Percentiles rank a stretch among this genome's conserved stretches.
These are phyloP conservation scores for Leptographium flavum DNA, from an alignment of 2,329 filamentous ascomycete genomes.

Conservation along the genomic window DNA sequence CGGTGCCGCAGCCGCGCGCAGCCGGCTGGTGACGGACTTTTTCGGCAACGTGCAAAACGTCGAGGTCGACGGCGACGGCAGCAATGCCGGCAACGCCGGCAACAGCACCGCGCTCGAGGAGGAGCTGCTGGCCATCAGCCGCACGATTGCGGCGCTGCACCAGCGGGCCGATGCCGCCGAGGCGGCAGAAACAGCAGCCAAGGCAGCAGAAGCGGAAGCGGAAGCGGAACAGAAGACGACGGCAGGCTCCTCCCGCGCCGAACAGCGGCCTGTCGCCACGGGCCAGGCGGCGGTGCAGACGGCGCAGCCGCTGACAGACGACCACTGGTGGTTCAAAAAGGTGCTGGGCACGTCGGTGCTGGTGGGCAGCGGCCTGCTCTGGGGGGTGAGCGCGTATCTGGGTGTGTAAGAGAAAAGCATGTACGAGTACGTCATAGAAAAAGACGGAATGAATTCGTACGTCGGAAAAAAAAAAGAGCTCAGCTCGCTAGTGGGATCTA, in stretches of 20 bases:
- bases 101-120: conserved; percentile 43
- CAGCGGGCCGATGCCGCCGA: conserved; percentile 29
- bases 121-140: conserved; percentile 64
- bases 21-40: conserved; percentile 84
- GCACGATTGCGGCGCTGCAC: conserved; percentile 43
- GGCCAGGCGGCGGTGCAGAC: conserved; percentile 18
- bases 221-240: background rate
- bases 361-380: conserved; percentile 45
- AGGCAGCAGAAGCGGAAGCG: conserved; percentile 1
- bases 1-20: conserved; percentile 61
- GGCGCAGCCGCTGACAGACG: conserved; percentile 48
- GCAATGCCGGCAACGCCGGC: background rate
- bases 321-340: conserved; percentile 55
- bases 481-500: background rate
- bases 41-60: conserved; percentile 98
- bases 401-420: conserved; percentile 14
- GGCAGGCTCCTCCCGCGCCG: background rate
- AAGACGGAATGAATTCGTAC: background rate
- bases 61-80: conserved; percentile 54
- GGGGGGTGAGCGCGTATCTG: conserved; percentile 42
- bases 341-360: conserved; percentile 45
- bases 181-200: background rate
- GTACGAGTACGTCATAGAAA: background rate
- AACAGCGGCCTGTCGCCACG: conserved; percentile 1
- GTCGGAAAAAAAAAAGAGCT: too few relatives aligned